These are phyloP conservation scores for Silene coronaria DNA, from an alignment of 179 eudicot species.

Conservation along the genomic window DNA sequence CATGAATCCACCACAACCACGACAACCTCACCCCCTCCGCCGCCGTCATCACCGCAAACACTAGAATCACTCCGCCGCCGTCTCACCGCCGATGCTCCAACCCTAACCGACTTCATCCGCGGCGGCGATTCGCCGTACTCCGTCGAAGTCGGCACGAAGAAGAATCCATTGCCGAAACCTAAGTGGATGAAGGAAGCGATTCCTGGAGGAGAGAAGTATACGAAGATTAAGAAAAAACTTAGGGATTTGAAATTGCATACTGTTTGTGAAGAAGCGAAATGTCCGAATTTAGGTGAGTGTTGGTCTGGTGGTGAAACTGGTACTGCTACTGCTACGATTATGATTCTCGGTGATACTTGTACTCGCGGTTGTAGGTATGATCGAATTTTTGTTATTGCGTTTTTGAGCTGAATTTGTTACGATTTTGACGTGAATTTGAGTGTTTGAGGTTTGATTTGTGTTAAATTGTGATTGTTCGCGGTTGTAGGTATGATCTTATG, in stretches of 20 bases:
- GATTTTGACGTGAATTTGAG: not conserved
- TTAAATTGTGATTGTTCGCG: slow-evolving; percentile 32
- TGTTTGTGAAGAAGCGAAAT: slow-evolving; percentile 88
- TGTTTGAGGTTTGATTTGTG: not conserved
- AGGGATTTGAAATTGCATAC: slow-evolving; percentile 83
- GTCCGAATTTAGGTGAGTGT: slow-evolving; percentile 92
- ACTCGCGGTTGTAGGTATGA: slow-evolving; percentile 84
- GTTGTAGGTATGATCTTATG: slow-evolving; percentile 34
- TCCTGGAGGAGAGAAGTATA: slow-evolving; percentile 87
- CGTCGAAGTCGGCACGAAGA: slow-evolving; percentile 88
- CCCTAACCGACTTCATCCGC: slow-evolving; percentile 47
- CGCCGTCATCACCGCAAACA: slow-evolving; percentile 28
- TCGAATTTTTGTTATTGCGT: too few species aligned
- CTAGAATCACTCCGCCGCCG: slow-evolving; percentile 73
- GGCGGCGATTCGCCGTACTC: slow-evolving; percentile 41
- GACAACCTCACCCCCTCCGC: slow-evolving; percentile 14
- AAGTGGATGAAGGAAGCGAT: slow-evolving; percentile 94
- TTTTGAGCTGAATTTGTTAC: too few species aligned
- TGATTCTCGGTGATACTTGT: slow-evolving; percentile 96
- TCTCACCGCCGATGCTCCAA: slow-evolving; percentile 60
- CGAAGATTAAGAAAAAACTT: slow-evolving; percentile 72
- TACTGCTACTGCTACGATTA: slow-evolving; percentile 91
- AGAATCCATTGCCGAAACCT: slow-evolving; percentile 90
- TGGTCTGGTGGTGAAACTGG: slow-evolving; percentile 99
- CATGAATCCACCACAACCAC: not conserved